A percentile compares a stretch with the other conserved stretches of the same genome.
These are phyloP conservation scores for Ottelia alismoides DNA, from an alignment of 106 monocot species.

Conservation along the genomic window DNA sequence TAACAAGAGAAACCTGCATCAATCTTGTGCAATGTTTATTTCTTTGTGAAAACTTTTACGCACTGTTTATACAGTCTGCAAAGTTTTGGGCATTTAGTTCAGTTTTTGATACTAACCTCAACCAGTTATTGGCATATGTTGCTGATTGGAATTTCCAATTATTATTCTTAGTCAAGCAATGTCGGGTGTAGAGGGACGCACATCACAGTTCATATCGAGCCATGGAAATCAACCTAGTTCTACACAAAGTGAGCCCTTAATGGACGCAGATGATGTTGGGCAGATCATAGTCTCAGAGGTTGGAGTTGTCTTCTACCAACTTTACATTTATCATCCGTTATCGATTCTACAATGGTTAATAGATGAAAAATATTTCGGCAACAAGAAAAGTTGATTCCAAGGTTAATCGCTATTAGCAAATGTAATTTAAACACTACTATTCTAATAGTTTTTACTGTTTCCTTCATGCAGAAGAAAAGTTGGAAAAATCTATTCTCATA, in stretches of 20 bases:
- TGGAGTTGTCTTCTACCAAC: constrained; percentile 5
- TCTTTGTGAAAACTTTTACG: too few relatives aligned
- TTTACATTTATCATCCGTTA: neutral
- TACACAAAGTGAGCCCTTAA: constrained; percentile 40
- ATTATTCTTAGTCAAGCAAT: too few relatives aligned
- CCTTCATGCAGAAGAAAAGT: constrained; percentile 30
- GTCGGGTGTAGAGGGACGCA: too few relatives aligned
- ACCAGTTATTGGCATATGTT: too few relatives aligned
- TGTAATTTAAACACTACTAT: neutral
- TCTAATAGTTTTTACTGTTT: neutral
- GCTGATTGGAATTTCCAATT: too few relatives aligned
- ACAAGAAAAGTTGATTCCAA: neutral
- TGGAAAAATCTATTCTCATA: constrained; percentile 84
- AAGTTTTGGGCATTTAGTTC: too few relatives aligned
- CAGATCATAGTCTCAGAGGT: constrained; percentile 70
- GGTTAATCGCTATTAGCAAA: too few relatives aligned
- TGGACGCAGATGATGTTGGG: constrained; percentile 39
- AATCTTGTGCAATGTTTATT: too few relatives aligned
- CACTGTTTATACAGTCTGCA: too few relatives aligned
- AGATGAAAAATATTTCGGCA: neutral
- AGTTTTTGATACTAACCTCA: too few relatives aligned
- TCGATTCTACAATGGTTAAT: neutral
- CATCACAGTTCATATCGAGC: constrained; percentile 52
- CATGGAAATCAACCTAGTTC: constrained; percentile 18
- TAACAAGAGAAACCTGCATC: too few relatives aligned